phyloP scores from a whole-genome alignment of 495 filamentous ascomycete species.

The Pseudomonodictys pantanalensis region DNA sequence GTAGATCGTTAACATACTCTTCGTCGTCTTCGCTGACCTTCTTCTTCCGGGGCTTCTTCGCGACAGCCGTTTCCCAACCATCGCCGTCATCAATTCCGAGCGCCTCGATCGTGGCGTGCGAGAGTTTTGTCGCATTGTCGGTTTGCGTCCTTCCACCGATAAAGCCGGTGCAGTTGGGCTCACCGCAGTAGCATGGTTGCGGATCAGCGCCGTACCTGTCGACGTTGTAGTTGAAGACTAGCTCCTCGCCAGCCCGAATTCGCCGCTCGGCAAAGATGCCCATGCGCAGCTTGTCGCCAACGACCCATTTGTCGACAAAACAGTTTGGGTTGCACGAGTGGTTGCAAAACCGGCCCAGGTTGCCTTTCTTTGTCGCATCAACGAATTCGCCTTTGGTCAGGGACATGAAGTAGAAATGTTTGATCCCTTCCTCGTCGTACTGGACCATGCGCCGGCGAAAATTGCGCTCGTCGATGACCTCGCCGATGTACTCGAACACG shows the following conservation, averaged over 20 bases:
- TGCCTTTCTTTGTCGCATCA: constrained; percentile 95
- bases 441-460: constrained; percentile 86
- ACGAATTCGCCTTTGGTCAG: constrained; percentile 95
- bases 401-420: constrained; percentile 99
- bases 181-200: constrained; percentile 93
- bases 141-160: constrained; percentile 98
- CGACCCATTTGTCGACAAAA: constrained; percentile 99
- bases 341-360: constrained; percentile 96
- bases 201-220: constrained; percentile 96
- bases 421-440: constrained; percentile 94
- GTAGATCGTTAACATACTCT: constrained; percentile 88
- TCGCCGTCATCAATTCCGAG: constrained; percentile 93
- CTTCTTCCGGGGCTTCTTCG: constrained; percentile 88
- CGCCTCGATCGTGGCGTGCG: constrained; percentile 86
- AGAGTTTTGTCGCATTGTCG: constrained; percentile 87
- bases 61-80: constrained; percentile 83
- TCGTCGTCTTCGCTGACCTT: constrained; percentile 93
- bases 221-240: constrained; percentile 99
- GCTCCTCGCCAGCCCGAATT: constrained; percentile 85
- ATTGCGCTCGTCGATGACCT: constrained; percentile 88
- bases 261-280: constrained; percentile 92
- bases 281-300: constrained; percentile 98
- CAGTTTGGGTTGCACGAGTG: constrained; percentile 99
- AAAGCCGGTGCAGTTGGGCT: constrained; percentile 91
- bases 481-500: constrained; percentile 97